Base-by-base conservation (phyloP, 1,284 basidiomycete species). In the Cutaneotrichosporon spelunceum region DNA sequence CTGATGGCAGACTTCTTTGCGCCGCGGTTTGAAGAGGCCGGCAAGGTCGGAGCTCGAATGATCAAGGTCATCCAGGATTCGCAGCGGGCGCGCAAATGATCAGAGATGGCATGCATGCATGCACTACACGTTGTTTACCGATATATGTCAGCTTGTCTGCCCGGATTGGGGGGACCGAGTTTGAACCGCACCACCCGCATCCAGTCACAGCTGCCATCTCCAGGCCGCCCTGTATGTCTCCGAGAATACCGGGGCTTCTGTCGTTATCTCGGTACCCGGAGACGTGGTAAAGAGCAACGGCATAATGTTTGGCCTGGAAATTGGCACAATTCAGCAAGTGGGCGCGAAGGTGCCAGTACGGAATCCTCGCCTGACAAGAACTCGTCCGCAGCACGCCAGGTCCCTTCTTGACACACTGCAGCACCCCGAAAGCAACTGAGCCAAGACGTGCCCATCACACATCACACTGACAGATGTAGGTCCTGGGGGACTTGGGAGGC, bases 11-110 rank as follows among this genome's bases (percentile, higher is more conserved):
- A 70, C 52, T 98, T 97, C 80, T 98, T 98, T 75, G 86, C 92
- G 72, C 84, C 87, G 1, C 80, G 93, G 62, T 97, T 98, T 73
- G 88, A 88, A 65, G 93, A 94, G 75, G 91, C 89, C 4, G 87
- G 85, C 42, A 85, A 84, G 76, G 79, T 94, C 56, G 93, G 93
- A 0, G 85, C 86, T 24, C 88, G 89, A 79, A 97, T 97, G 94
- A 89, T 97, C 72, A 89, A 90, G 79, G 88, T 88, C 1, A 88
- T 97, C 53, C 76, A 81, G 58, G 80, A 79, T 29, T 70, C 68
- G 1, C 67, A 66, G 59, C 56, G 33, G 33, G 30, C 53, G 36
- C 34, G n/a, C 27, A 49, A 30, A 16, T 42, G 39, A 42, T n/a
- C 39, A 26, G 27, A 19, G 33, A 30, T 48, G 26, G 10, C 45